A percentile compares a stretch with the other conserved stretches of the same genome.
Conservation (phyloP, 192 early-diverging fungal species). For the Coemansia sp. region DNA sequence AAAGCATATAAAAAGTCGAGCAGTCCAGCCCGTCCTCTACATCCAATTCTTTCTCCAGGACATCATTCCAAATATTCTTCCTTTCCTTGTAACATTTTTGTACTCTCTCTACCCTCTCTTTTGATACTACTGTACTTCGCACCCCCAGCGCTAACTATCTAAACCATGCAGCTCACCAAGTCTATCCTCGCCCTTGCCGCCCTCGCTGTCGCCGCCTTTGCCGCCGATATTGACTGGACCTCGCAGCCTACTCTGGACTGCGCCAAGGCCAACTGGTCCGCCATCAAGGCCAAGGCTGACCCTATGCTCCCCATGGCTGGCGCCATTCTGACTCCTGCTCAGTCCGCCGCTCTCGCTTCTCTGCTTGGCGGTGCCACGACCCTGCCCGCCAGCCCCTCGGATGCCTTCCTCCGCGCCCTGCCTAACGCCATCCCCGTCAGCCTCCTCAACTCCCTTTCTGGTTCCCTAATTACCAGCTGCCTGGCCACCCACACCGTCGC, state of each 20-base stretch:
- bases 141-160: background rate
- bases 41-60: background rate
- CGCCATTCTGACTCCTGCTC: slow-evolving; percentile 26
- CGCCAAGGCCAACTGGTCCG: slow-evolving; percentile 52
- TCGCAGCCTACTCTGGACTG: slow-evolving; percentile 44
- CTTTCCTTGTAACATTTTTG: background rate
- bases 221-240: slow-evolving; percentile 56
- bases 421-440: slow-evolving; percentile 46
- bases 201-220: slow-evolving; percentile 35
- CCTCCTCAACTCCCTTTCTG: slow-evolving; percentile 34
- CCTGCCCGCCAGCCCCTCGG: slow-evolving; percentile 45
- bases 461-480: slow-evolving; percentile 31
- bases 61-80: background rate
- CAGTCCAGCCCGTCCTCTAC: slow-evolving; percentile 1
- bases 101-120: background rate
- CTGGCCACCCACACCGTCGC: slow-evolving; percentile 33
- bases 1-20: slow-evolving; percentile 3
- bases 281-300: slow-evolving; percentile 41
- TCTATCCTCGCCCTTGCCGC: slow-evolving; percentile 56
- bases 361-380: slow-evolving; percentile 28
- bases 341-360: slow-evolving; percentile 24
- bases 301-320: slow-evolving; percentile 42
- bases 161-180: slow-evolving; percentile 59
- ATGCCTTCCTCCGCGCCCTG: slow-evolving; percentile 39
- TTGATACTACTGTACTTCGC: background rate